Base-by-base conservation (phyloP, 371 early-diverging fungal genomes). In the Saksenaea vasiformis region DNA sequence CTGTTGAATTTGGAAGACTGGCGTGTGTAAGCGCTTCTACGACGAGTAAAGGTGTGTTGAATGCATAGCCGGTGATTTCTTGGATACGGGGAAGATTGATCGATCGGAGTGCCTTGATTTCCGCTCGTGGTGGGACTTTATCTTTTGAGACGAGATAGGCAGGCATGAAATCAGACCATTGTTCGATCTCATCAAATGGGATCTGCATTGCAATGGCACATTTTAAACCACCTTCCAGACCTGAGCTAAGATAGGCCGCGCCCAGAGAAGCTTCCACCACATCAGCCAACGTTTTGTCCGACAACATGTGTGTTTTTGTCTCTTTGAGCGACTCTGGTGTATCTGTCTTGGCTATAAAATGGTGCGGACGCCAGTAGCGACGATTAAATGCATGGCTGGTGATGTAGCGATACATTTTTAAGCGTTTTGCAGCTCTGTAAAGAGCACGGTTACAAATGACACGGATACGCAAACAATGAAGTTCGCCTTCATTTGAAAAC, bases 21-120 rank as follows among this genome's bases (percentile, higher is more conserved):
- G 93, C 86, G 69, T 97, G 98, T 0, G 96, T 96, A 56, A 95
- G 70, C 0, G 98, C 98, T 70, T 95, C 95, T 1, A 85, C 73
- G 10, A 91, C 67, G 41, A 93, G 64, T 0, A 74, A 35, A 5
- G 83, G 87, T 36, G 89, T 77, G 37, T 86, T 78, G 78, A 95
- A 96, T 24, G 61, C 71, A 66, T 95, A 93, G 0, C 90, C 91
- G 11, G 93, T 59, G 0, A 81, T 66, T 11, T 66, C 54, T 61
- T 91, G 85, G 5, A 93, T 60, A 2, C 61, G 59, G 2, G 57
- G 68, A 0, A 74, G 31, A 56, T 77, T 69, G 7, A 77, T 31
- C 22, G 31, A 41, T 34, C 75, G 66, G 3, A 71, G 53, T 11
- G 78, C 72, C 15, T 60, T 58, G 8, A 58, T 37, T 27, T 76